Evolutionary conservation across 140 eudicot species (phyloP).

Genomic region (Stevia rebaudiana): DNA sequence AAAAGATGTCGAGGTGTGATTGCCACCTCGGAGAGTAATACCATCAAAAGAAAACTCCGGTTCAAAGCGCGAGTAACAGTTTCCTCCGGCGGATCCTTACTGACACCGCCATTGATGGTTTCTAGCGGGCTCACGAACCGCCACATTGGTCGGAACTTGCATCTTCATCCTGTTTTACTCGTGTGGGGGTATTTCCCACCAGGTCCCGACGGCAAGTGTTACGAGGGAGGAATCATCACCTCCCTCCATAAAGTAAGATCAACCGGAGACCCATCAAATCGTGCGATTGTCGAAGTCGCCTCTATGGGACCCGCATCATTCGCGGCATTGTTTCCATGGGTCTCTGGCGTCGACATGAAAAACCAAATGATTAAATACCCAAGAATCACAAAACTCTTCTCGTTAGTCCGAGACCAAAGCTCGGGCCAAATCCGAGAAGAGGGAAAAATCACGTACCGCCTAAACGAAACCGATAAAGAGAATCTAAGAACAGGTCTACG

Average conservation of each 20-base stretch:
- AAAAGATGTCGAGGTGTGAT: slow-evolving; percentile 61
- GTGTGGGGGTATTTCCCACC: slow-evolving; percentile 86
- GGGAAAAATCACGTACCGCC: slow-evolving; percentile 40
- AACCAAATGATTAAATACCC: slow-evolving; percentile 49
- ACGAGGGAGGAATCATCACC: slow-evolving; percentile 79
- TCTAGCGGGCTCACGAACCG: slow-evolving; percentile 70
- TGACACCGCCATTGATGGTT: slow-evolving; percentile 66
- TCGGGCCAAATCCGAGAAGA: slow-evolving; percentile 51
- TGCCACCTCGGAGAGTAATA: slow-evolving; percentile 30
- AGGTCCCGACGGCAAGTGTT: slow-evolving; percentile 37
- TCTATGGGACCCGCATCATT: slow-evolving; percentile 64
- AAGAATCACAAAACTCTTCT: slow-evolving; percentile 57
- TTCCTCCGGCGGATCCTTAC: slow-evolving; percentile 67
- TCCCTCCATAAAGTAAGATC: slow-evolving; percentile 65
- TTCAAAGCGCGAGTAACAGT: slow-evolving; percentile 53
- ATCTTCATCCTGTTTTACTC: slow-evolving; percentile 63
- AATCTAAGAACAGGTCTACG: slow-evolving; percentile 58
- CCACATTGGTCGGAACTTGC: slow-evolving; percentile 74
- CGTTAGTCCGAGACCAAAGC: slow-evolving; percentile 60
- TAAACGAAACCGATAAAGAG: slow-evolving; percentile 44
- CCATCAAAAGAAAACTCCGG: slow-evolving; percentile 47
- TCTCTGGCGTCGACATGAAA: slow-evolving; percentile 54
- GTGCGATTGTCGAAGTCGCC: slow-evolving; percentile 62
- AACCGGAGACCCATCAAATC: slow-evolving; percentile 31
- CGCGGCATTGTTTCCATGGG: slow-evolving; percentile 60